phyloP scores from a whole-genome alignment of 2,329 filamentous ascomycete genomes.

The Purpureocillium takamizusanense region DNA sequence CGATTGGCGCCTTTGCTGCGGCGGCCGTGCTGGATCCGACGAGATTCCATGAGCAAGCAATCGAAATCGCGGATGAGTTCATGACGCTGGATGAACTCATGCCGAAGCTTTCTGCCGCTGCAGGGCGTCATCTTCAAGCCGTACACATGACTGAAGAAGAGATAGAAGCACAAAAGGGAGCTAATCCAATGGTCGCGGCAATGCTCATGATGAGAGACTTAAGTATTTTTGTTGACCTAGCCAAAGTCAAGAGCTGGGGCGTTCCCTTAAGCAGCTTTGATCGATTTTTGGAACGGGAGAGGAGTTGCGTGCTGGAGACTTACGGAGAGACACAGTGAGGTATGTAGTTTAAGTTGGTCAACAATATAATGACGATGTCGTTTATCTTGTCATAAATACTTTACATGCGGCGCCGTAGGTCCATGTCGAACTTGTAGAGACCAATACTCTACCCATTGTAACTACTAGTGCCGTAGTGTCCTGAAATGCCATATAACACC shows the following conservation, averaged over 20 bases:
- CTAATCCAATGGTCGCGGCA: constrained; percentile 27
- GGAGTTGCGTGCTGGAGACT: constrained; percentile 18
- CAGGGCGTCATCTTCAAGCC: constrained; percentile 24
- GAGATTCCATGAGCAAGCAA: constrained; percentile 28
- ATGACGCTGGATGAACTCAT: constrained; percentile 26
- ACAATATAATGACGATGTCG: too few relatives aligned
- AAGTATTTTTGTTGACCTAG: constrained; percentile 24
- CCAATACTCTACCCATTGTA: too few relatives aligned
- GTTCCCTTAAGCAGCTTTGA: constrained; percentile 32
- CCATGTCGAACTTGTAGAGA: too few relatives aligned
- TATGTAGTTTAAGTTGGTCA: too few relatives aligned
- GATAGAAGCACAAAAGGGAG: constrained; percentile 20
- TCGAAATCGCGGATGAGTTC: constrained; percentile 32
- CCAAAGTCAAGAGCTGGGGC: constrained; percentile 24
- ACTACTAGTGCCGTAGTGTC: too few relatives aligned
- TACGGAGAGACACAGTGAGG: too few relatives aligned
- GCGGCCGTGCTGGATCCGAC: constrained; percentile 31
- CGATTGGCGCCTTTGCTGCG: constrained; percentile 36
- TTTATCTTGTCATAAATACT: too few relatives aligned
- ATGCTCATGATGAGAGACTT: constrained; percentile 27
- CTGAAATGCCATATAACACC: background rate
- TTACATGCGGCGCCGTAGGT: too few relatives aligned
- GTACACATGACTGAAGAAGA: constrained; percentile 32
- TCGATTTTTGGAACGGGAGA: constrained; percentile 32
- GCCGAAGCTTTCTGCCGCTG: constrained; percentile 21